Base-by-base conservation (phyloP, 805 yeast species). In the Yamadazyma kitorensis region DNA sequence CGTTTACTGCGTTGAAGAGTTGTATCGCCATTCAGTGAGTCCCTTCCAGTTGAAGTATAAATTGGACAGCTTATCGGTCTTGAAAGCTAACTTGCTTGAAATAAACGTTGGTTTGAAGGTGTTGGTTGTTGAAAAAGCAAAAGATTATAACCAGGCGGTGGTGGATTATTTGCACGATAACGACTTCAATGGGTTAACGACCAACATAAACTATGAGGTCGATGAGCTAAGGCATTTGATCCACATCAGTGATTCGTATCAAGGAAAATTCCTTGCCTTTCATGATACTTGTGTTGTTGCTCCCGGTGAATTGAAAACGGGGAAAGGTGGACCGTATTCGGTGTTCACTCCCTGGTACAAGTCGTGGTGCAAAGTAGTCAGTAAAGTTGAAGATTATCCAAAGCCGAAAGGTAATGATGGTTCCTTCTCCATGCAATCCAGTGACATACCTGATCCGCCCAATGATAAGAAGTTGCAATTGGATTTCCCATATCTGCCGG, bases 271-370 rank as follows among this genome's bases (percentile, higher is more conserved):
- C 40, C 32, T 44, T 4, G 51, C 66, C 2, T 41, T 44, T 17
- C 72, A 69, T 41, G 71, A 70, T 47, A 52, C 59, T 10, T 65
- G 72, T 34, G 57, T 68, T 7, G 65, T 68, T n/a, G 50, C 46
- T 12, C 75, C 74, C 0, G 68, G 67, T 2, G 43, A 40, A 17
- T 46, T 70, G 28, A 48, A 44, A 9, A 55, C 69, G 1, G 50
- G 57, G 4, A 55, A 52, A 27, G 70, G 69, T 2, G 59, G 68
- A 1, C 69, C 59, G 27, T 62, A 55, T 24, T 59, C 63, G 11
- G 71, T 68, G n/a, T 70, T 68, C 45, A 63, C 68, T 15, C 70
- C 72, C 3, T 70, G 64, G 66, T 66, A 55, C 47, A 50, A 50
- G 18, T 52, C 57, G 3, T 70, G 74, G 74, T 37, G 54, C 6